A percentile compares a stretch with the other conserved stretches of the same genome.
Evolutionary conservation across 495 filamentous ascomycete genomes (phyloP).

Genomic region (Annulohypoxylon maeteangense): DNA sequence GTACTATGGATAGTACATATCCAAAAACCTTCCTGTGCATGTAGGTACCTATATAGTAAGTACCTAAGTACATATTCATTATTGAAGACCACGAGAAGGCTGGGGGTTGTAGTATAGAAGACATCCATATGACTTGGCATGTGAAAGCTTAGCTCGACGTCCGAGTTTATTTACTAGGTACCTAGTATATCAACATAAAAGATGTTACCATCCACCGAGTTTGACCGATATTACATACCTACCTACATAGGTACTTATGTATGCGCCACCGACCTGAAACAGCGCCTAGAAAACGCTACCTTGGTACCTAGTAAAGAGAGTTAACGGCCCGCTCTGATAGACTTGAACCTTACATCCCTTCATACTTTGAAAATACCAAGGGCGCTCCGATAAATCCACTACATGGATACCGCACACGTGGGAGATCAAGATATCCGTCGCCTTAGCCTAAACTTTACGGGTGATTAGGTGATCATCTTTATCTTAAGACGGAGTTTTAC

Average conservation of each 20-base stretch:
- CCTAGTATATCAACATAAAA: not conserved
- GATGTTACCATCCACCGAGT: not conserved
- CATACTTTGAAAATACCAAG: not conserved
- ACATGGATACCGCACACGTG: not conserved
- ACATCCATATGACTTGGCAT: conserved; percentile 3
- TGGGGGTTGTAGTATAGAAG: not conserved
- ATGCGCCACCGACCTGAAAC: not conserved
- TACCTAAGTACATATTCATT: not conserved
- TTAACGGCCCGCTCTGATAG: conserved; percentile 2
- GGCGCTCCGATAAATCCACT: not conserved
- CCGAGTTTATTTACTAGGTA: conserved; percentile 4
- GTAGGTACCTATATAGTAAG: not conserved
- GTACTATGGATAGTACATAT: not conserved
- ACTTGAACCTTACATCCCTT: not conserved
- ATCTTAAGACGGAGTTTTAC: too few species aligned
- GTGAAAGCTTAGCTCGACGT: not conserved
- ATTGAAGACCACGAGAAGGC: conserved; percentile 6
- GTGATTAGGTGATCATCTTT: too few species aligned
- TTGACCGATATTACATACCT: conserved; percentile 8
- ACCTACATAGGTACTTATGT: too few species aligned
- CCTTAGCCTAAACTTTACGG: too few species aligned
- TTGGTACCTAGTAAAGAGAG: too few species aligned
- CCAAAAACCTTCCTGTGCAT: too few species aligned
- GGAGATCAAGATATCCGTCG: too few species aligned
- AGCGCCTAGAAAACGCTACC: too few species aligned